These are phyloP conservation scores for Spathaspora girioi DNA, from an alignment of 805 yeast genomes.

Conservation along the genomic window DNA sequence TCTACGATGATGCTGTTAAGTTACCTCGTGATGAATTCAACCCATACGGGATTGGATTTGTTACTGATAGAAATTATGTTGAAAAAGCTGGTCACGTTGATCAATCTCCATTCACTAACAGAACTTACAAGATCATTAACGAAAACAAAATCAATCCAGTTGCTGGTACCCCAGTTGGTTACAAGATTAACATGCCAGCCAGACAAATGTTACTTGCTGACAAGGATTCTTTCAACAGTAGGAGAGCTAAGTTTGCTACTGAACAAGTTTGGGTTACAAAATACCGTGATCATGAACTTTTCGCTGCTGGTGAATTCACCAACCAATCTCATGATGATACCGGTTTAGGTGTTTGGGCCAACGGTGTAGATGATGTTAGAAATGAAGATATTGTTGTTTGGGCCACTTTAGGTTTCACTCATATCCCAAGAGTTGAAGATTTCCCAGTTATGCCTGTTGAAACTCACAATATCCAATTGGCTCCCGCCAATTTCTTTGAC, in stretches of 20 bases:
- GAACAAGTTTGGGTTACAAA: constrained; percentile 82
- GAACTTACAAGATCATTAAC: constrained; percentile 72
- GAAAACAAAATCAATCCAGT: constrained; percentile 68
- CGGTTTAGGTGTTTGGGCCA: constrained; percentile 70
- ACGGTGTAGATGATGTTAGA: constrained; percentile 65
- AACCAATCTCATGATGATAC: constrained; percentile 71
- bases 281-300: constrained; percentile 66
- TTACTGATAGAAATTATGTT: constrained; percentile 56
- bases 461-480: constrained; percentile 58
- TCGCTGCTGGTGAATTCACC: constrained; percentile 83
- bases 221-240: constrained; percentile 57
- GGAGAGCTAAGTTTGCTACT: constrained; percentile 73
- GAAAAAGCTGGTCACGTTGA: constrained; percentile 72
- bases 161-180: constrained; percentile 70
- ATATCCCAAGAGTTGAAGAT: constrained; percentile 78
- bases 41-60: constrained; percentile 69
- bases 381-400: constrained; percentile 74
- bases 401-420: constrained; percentile 81
- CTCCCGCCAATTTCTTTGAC: constrained; percentile 73
- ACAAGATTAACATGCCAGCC: constrained; percentile 71
- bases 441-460: constrained; percentile 91
- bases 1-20: constrained; percentile 63
- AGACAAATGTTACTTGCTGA: constrained; percentile 72
- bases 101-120: constrained; percentile 71
- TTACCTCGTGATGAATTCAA: constrained; percentile 55